Conservation (phyloP, 345 rosid genomes). For the Limnanthes douglasii region DNA sequence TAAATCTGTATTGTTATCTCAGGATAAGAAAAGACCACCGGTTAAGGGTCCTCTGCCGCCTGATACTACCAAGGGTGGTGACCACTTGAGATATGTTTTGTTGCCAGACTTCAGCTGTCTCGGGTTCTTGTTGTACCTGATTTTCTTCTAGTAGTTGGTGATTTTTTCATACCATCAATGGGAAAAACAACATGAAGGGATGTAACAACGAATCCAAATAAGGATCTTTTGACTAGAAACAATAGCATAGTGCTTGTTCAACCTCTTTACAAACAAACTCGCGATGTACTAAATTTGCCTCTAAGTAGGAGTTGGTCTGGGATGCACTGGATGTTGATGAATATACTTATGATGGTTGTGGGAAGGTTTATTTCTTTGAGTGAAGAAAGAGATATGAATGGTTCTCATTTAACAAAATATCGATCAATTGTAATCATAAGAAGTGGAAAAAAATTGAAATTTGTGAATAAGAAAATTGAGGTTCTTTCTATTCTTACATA, state of each 20-base stretch:
- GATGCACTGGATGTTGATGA: slow-evolving; percentile 76
- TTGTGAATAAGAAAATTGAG: slow-evolving; percentile 80
- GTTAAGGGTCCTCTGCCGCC: slow-evolving; percentile 98
- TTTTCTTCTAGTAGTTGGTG: slow-evolving; percentile 88
- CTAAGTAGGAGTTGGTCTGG: slow-evolving; percentile 57
- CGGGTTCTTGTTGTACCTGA: slow-evolving; percentile 93
- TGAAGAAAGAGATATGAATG: slow-evolving; percentile 37
- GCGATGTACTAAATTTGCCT: slow-evolving; percentile 73
- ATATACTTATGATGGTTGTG: slow-evolving; percentile 84
- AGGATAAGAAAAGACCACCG: slow-evolving; percentile 90
- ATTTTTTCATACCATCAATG: slow-evolving; percentile 88
- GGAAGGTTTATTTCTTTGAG: slow-evolving; percentile 52
- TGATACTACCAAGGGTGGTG: slow-evolving; percentile 76
- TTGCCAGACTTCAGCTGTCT: slow-evolving; percentile 83
- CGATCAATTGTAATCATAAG: slow-evolving; percentile 79
- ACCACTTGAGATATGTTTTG: slow-evolving; percentile 77
- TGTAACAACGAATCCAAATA: slow-evolving; percentile 78
- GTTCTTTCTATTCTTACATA: slow-evolving; percentile 19
- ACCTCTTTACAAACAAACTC: slow-evolving; percentile 54
- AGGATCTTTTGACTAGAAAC: slow-evolving; percentile 68
- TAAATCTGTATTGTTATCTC: slow-evolving; percentile 2
- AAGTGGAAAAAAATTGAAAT: slow-evolving; percentile 82
- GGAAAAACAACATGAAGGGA: slow-evolving; percentile 87
- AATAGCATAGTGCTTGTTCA: slow-evolving; percentile 55
- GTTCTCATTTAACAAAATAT: slow-evolving; percentile 24